Conservation (phyloP, 2,329 filamentous ascomycete genomes). For the Fusarium udum region DNA sequence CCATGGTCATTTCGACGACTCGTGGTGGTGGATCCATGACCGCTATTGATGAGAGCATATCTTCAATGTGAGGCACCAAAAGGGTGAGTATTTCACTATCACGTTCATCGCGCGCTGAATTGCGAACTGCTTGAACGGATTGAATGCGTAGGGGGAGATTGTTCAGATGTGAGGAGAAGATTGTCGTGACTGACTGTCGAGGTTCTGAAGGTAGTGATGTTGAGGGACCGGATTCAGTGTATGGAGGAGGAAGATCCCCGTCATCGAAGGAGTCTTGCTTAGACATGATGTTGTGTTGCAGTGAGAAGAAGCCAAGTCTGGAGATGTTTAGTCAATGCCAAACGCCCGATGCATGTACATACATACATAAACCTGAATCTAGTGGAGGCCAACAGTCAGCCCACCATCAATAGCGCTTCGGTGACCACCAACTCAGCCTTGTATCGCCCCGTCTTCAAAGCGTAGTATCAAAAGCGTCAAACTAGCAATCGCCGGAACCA, state of each 20-base stretch:
- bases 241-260: slow-evolving; percentile 42
- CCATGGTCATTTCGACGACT: slow-evolving; percentile 55
- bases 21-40: slow-evolving; percentile 45
- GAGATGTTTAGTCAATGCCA: slow-evolving; percentile 1
- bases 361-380: not conserved
- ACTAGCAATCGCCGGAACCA: slow-evolving; percentile 7
- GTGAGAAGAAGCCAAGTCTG: slow-evolving; percentile 1
- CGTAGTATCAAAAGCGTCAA: not conserved
- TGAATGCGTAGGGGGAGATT: slow-evolving; percentile 52
- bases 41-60: slow-evolving; percentile 53
- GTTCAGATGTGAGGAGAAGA: slow-evolving; percentile 50
- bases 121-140: slow-evolving; percentile 46
- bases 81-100: slow-evolving; percentile 54
- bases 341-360: slow-evolving; percentile 15
- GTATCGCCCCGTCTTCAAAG: not conserved
- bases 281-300: slow-evolving; percentile 22
- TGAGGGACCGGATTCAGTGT: slow-evolving; percentile 32
- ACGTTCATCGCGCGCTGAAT: slow-evolving; percentile 47
- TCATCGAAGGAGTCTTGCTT: slow-evolving; percentile 21
- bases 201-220: not conserved
- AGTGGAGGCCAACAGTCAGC: slow-evolving; percentile 10
- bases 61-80: slow-evolving; percentile 54
- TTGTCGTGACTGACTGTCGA: slow-evolving; percentile 34
- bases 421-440: slow-evolving; percentile 23
- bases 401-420: not conserved